Evolutionary conservation across 768 basidiomycete genomes (phyloP), one percentile per base, ranked within the genome.

Genomic region (Russula vinacea): DNA sequence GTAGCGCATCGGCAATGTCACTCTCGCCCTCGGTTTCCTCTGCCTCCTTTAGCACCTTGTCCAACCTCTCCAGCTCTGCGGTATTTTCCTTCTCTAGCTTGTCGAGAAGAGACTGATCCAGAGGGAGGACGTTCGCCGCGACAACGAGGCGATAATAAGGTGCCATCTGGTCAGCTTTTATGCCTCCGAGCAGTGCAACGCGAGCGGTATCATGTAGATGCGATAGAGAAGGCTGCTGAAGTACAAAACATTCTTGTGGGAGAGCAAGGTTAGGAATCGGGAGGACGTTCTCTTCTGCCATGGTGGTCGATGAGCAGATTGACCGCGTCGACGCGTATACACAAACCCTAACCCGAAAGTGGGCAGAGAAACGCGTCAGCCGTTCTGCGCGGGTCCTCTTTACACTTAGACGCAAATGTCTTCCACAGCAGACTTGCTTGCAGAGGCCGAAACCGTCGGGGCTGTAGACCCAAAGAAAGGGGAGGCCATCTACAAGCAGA

Each of bases 21-120:
- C 88, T 88, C 74, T 98, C 95, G 63, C 95, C 96, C 71, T 95
- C 88, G 2, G 86, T 91, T 78, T 91, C 89, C 77, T 92, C 83
- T 0, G 96, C 94, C 69, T 96, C 94, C 58, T 82, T 84, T 42
- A 97, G 78, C 52, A 89, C 80, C 65, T 85, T 85, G 58, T 96
- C 90, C 13, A 98, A 76, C 69, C 81, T 83, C 56, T 84, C 80
- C 33, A 98, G 81, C 70, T 89, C 84, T 51, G 83, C 84, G 58
- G 80, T 75, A 74, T 98, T 98, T 40, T 83, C 81, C 55, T 82
- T 81, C 71, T 89, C 83, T 71, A 96, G 80, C 11, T 77, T 74
- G 11, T 78, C 77, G 16, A 90, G 78, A 8, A 92, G 72, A 0
- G 75, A 68, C 5, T 79, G 71, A 68, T 89, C 85, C 2, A 82